Base-by-base conservation (phyloP, 805 yeast genomes). In the Diddensiella transvaalensis region DNA sequence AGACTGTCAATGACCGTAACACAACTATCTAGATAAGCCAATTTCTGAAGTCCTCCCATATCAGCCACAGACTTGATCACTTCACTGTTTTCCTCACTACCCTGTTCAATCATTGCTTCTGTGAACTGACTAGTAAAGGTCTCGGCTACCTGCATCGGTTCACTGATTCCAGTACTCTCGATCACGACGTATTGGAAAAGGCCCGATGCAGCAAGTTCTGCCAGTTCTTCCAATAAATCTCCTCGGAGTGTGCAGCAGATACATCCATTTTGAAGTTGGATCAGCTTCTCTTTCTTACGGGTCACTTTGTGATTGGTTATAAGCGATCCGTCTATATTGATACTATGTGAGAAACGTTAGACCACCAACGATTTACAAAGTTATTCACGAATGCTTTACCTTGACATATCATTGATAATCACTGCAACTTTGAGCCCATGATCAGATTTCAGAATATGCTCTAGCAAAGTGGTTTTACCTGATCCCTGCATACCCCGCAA, bases 141-240 rank as follows among this genome's bases (percentile, higher is more conserved):
- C 53, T 74, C 77, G 0, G 78, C 78, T 15, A 74, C 76, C 53
- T 73, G 76, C 76, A 72, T 71, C 23, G 78, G 77, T 54, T 74
- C 78, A 18, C 74, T 68, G 22, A 74, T 70, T 23, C 78, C 78
- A 3, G 77, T 71, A 4, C 73, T 66, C 54, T 74, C 78, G 36
- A 74, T 74, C 5, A 74, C 61, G 38, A 74, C 69, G 51, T 74
- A 73, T 38, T 74, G 68, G 40, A 68, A 71, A 29, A 62, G 64
- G 8, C 68, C 69, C 5, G 57, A 49, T 23, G 60, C 61, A 15
- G 72, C 72, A 15, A 74, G 55, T 2, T 55, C 43, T 3, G 70
- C 68, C 48, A 74, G 59, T 51, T 74, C 77, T 42, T 72, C 77
- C 15, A 74, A 57, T 44, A 74, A 57, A 53, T 74, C 77, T 4